These are phyloP conservation scores for Pneumocystis carinii DNA, from an alignment of 1,139 yeast genomes.

Conservation along the genomic window DNA sequence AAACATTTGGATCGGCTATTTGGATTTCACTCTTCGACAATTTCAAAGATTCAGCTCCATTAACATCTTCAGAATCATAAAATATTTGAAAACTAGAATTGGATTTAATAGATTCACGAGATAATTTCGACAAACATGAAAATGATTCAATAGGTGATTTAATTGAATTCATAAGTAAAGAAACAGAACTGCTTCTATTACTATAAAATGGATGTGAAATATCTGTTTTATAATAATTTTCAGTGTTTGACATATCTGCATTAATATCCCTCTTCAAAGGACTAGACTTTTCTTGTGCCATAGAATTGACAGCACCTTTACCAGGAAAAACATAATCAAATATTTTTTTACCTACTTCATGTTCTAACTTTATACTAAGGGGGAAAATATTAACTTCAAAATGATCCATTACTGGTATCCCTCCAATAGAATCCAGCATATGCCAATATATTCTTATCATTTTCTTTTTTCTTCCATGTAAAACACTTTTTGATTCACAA, in stretches of 20 bases:
- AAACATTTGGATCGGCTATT: neutral
- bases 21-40: neutral
- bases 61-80: neutral
- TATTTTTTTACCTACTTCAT: constrained; percentile 45
- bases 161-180: neutral
- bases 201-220: constrained; percentile 1
- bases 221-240: neutral
- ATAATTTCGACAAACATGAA: neutral
- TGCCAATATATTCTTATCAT: constrained; percentile 53
- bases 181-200: neutral
- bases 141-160: constrained; percentile 3
- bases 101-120: neutral
- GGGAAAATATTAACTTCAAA: constrained; percentile 45
- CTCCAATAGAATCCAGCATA: constrained; percentile 69
- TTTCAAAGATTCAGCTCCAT: neutral
- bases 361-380: constrained; percentile 56
- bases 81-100: neutral
- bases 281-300: constrained; percentile 2
- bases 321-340: constrained; percentile 54
- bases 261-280: neutral
- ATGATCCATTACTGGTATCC: constrained; percentile 52
- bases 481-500: constrained; percentile 19
- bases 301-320: constrained; percentile 17
- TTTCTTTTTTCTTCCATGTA: constrained; percentile 17
- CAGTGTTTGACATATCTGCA: constrained; percentile 2